Evolutionary conservation across 257 asterid genomes (phyloP), one percentile per base, ranked within the genome.

Genomic region (Henckelia pumila): DNA sequence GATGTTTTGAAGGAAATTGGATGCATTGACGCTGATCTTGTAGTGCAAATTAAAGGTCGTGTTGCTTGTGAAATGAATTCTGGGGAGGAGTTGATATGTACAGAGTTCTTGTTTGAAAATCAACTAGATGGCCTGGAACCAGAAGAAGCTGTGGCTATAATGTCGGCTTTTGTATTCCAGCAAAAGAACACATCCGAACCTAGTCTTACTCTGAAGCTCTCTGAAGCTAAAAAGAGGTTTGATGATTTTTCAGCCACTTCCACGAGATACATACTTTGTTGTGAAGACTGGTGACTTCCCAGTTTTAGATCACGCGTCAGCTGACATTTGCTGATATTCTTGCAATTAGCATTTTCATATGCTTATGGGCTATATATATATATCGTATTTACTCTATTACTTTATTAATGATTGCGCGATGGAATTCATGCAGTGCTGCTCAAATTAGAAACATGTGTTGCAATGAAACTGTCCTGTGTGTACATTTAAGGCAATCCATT

Each of bases 51-150:
- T 53, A 94, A 94, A 83, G 99, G 99, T 28, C 96, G 99, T 63
- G 99, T 94, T 74, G 99, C 99, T 69, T 91, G 99, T 69, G 97
- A 91, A 78, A 94, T 94, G 99, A 94, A 94, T 79, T 94, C 99
- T 60, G 99, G 97, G 76, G 99, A 94, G 86, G 99, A 94, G 77
- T 79, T 94, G 78, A 91, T 91, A 74, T 81, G 97, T 76, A 94
- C 99, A 0, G 99, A 94, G 76, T 90, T 95, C 86, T 81, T 94
- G 86, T 94, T 94, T 75, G 99, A 94, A 77, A 91, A 91, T 81
- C 99, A 94, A 75, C 79, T 94, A 73, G 92, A 87, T 72, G 99
- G 83, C 75, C 84, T 94, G 78, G 97, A 88, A 77, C 96, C 99
- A 30, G 99, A 94, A 83, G 99, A 94, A 86, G 96, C 96, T 69